Base-by-base conservation (phyloP, 1,139 yeast genomes). In the Geotrichum candidum region DNA sequence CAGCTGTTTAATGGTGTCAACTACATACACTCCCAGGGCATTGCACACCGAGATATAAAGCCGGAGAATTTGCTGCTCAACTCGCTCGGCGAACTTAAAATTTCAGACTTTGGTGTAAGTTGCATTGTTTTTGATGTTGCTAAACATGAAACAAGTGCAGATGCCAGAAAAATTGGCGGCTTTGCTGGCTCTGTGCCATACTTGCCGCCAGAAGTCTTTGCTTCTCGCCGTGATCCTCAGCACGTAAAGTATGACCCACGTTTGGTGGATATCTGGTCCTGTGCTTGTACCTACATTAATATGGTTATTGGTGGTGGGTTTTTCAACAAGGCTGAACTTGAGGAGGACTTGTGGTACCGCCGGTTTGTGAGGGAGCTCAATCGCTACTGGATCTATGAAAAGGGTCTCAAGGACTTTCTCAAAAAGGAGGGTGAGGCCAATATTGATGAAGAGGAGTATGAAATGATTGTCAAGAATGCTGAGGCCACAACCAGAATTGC, bases 281-380 rank as follows among this genome's bases (percentile, higher is more conserved):
- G 96, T 76, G 96, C 96, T 59, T 91, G 90, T 18, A 89, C 90
- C 50, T 90, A 88, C 72, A 86, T 90, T 88, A 95, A 96, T 18
- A 87, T 91, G 94, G 67, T 73, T n/a, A 69, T 67, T 51, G 73
- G 73, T 23, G 77, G 76, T 1, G 72, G 71, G 15, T 68, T 74
- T 13, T 74, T 74, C 61, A 64, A 66, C 35, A 69, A 68, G 56
- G 77, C 77, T 15, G 69, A 64, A 46, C 60, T 61, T 41, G 65
- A 65, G 35, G 65, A 61, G n/a, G 76, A 74, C 56, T 57, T 63
- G 27, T 65, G 70, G 27, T 74, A 69, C 62, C 63, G 53, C 31
- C 61, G 65, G 59, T 69, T 66, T 58, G 60, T 62, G 54, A 60
- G 58, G 15, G 71, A 68, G 51, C 53, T 68, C 25, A 64, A 67